Base-by-base conservation (phyloP, 2,329 filamentous ascomycete species). In the Chaetomiaceae sp. region DNA sequence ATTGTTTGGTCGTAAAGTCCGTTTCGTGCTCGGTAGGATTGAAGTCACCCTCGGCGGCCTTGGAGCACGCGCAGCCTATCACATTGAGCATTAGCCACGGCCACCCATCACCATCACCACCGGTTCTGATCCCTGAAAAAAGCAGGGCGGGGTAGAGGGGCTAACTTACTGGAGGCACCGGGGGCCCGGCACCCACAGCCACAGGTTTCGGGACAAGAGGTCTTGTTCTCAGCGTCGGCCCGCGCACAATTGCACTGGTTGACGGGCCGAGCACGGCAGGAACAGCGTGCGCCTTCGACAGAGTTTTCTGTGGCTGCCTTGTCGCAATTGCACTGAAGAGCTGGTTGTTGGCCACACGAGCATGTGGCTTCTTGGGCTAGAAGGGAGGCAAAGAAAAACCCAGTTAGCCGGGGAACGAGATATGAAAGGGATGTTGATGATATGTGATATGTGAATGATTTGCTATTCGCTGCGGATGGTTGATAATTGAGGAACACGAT, bases 321-420 rank as follows among this genome's bases (percentile, higher is more conserved):
- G 64, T 82, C 82, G 75, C 92, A 96, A 58, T 77, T 87, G 81
- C 92, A 97, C 69, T 91, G 79, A 44, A 96, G 82, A 45, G 92
- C 92, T 4, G 84, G 82, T 68, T 94, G 81, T 76, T 96, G 84
- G 67, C 92, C 92, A 70, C 92, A 97, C 14, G 89, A 95, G 82
- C 90, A 96, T 55, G 77, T 85, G 8, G 83, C 83, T 71, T 85
- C 77, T 63, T 81, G 71, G 62, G 82, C 82, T 82, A 65, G 4
- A 6, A 1, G n/a, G 9, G n/a, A 16, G 40, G 18, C 25, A 34
- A 50, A 42, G 38, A 32, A 25, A 38, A 13, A 10, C 27, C 42
- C 30, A 38, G 48, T 14, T 47, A 18, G 27, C 3, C 10, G 8
- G 21, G 5, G 1, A 10, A 43, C 20, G 21, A 27, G 13, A 16